Base-by-base conservation (phyloP, 2,329 filamentous ascomycete species). In the Neonectria hederae region DNA sequence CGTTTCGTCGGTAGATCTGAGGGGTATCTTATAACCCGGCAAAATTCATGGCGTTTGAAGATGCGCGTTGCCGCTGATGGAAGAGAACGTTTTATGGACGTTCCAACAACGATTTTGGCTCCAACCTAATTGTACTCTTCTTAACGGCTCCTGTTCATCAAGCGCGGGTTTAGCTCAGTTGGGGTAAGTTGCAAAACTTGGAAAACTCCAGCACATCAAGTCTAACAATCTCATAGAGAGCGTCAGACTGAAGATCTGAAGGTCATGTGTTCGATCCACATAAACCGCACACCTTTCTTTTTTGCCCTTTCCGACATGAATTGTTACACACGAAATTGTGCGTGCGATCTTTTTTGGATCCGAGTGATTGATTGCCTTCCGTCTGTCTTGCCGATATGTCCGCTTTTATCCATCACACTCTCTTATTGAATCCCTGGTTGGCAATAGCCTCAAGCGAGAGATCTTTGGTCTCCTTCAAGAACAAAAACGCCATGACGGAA, bases 401-500 rank as follows among this genome's bases (percentile, higher is more conserved):
- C 21, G 6, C 24, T 40, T 21, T 40, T 11, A n/a, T n/a, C 4
- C 26, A 17, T 55, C 17, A 55, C 22, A 49, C 43, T 30, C 38
- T 62, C 43, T 56, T 56, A 5, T 52, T 40, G 21, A 56, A 57
- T 35, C 38, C 21, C 35, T 56, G 53, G 24, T 22, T 54, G n/a
- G 59, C 53, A 52, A 87, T 90, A 69, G 84, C 87, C 2, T 87
- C 88, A 0, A 89, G 82, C 35, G 79, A 77, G 64, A 80, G 64
- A 38, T 88, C 87, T 79, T 90, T 90, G 2, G 88, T 90, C 78
- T 90, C 89, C 0, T 88, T 88, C n/a, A 89, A 82, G 60, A 87
- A 81, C 78, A 87, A 86, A 80, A 83, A 88, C 51, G 84, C 84
- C 71, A 87, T 86, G 55, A 88, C 71, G 68, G 84, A 83, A 84